phyloP scores from a whole-genome alignment of 768 basidiomycete species.

The Cystofilobasidium bisporidii region DNA sequence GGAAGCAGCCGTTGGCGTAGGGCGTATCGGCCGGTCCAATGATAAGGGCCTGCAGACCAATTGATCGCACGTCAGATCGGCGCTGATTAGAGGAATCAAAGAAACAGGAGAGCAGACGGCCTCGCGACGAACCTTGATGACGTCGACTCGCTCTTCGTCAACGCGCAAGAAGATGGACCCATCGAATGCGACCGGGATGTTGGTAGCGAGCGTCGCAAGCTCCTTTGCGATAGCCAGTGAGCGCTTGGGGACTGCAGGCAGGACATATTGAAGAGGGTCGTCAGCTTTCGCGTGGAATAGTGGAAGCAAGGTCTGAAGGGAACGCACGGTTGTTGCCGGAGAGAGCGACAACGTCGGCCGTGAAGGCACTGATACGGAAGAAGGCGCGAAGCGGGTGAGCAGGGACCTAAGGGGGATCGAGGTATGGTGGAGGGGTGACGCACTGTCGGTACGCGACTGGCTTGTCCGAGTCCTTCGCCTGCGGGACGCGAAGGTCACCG shows the following conservation, averaged over 20 bases:
- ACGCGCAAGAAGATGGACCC: conserved; percentile 88
- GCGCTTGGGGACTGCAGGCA: conserved; percentile 59
- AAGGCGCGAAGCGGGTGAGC: neutral
- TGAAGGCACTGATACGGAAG: neutral
- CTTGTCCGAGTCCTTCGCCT: neutral
- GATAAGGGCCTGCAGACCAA: conserved; percentile 35
- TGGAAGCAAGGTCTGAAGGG: neutral
- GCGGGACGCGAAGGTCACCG: conserved; percentile 19
- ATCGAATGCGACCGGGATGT: conserved; percentile 87
- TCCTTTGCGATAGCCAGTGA: conserved; percentile 84
- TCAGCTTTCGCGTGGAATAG: neutral
- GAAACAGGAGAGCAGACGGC: too few relatives aligned
- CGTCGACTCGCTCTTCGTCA: conserved; percentile 81
- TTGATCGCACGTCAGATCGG: neutral
- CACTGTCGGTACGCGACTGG: conserved; percentile 19
- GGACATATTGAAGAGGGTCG: neutral
- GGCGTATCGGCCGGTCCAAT: conserved; percentile 48
- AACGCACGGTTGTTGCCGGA: conserved; percentile 1
- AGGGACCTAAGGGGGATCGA: neutral
- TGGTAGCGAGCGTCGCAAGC: conserved; percentile 88
- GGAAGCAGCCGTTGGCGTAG: conserved; percentile 60
- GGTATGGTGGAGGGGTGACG: neutral
- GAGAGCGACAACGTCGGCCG: conserved; percentile 1
- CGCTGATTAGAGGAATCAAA: too few relatives aligned
- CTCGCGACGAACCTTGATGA: conserved; percentile 69